Conservation (phyloP, 306 rosid genomes). For the Rosa chinensis region DNA sequence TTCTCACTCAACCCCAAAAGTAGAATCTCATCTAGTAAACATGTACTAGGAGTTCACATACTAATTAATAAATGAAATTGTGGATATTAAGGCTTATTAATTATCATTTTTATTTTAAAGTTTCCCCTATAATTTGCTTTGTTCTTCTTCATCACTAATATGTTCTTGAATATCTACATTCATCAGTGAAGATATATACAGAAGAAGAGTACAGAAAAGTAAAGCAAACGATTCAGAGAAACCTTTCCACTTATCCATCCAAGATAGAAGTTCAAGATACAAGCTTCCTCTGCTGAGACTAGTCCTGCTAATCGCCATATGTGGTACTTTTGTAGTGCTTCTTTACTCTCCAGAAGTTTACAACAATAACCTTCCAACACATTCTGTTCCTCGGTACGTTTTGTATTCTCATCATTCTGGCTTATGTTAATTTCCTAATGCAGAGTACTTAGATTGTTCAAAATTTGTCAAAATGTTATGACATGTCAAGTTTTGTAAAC, state of each 20-base stretch:
- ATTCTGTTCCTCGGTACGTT: slow-evolving; percentile 55
- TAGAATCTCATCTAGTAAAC: neutral
- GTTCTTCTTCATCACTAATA: neutral
- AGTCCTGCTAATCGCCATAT: slow-evolving; percentile 48
- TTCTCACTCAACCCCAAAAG: neutral
- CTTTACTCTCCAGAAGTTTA: slow-evolving; percentile 70
- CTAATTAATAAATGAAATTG: neutral
- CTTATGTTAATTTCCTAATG: neutral
- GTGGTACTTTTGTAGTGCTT: slow-evolving; percentile 62
- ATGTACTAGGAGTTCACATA: neutral
- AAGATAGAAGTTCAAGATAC: slow-evolving; percentile 71
- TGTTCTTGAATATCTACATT: slow-evolving; percentile 23
- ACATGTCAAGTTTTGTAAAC: slow-evolving; percentile 35
- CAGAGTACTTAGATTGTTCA: neutral
- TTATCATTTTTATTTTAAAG: neutral
- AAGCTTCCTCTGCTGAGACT: slow-evolving; percentile 62
- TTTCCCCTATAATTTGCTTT: neutral
- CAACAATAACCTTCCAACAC: slow-evolving; percentile 48
- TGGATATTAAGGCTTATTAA: neutral
- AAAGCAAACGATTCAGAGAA: slow-evolving; percentile 57
- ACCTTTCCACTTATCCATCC: slow-evolving; percentile 56
- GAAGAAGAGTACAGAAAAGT: slow-evolving; percentile 54
- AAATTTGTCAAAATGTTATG: slow-evolving; percentile 3
- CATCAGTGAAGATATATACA: slow-evolving; percentile 65
- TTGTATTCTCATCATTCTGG: neutral